Evolutionary conservation across 352 stramenopile genomes (phyloP).

Genomic region (Phytophthora kernoviae): DNA sequence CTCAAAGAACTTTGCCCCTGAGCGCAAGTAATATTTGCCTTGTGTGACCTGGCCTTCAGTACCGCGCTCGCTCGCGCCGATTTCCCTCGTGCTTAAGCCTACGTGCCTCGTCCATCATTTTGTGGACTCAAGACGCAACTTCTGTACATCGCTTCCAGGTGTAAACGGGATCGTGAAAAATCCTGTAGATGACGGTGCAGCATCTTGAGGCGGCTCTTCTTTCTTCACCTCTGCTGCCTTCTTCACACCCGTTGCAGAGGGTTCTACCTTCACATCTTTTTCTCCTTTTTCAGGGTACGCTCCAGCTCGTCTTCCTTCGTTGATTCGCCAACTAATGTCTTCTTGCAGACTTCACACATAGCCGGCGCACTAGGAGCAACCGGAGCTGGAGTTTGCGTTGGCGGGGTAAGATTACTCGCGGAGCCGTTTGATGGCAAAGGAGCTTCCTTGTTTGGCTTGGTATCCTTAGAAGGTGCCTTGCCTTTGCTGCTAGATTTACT

Average conservation of each 20-base stretch:
- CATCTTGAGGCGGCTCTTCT: slow-evolving; percentile 19
- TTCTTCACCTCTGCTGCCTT: slow-evolving; percentile 37
- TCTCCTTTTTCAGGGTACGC: slow-evolving; percentile 30
- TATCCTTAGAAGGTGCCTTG: slow-evolving; percentile 21
- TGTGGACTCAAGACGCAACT: slow-evolving; percentile 51
- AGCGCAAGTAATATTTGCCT: slow-evolving; percentile 76
- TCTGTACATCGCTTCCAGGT: slow-evolving; percentile 49
- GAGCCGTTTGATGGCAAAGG: slow-evolving; percentile 24
- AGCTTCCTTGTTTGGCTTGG: slow-evolving; percentile 18
- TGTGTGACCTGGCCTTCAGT: slow-evolving; percentile 57
- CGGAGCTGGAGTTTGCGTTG: slow-evolving; percentile 15
- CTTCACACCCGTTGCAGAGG: slow-evolving; percentile 22
- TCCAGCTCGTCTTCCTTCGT: slow-evolving; percentile 32
- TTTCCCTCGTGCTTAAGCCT: slow-evolving; percentile 87
- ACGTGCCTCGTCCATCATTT: slow-evolving; percentile 70
- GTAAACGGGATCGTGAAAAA: slow-evolving; percentile 59
- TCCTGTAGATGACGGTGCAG: slow-evolving; percentile 13
- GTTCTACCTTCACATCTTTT: slow-evolving; percentile 44
- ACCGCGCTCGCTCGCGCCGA: slow-evolving; percentile 44
- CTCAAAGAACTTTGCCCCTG: slow-evolving; percentile 85
- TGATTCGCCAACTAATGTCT: slow-evolving; percentile 52
- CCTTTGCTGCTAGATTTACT: slow-evolving; percentile 27
- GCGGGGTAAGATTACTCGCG: slow-evolving; percentile 21
- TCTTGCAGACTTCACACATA: slow-evolving; percentile 68
- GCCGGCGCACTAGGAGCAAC: slow-evolving; percentile 36